Base-by-base conservation (phyloP, 2,329 filamentous ascomycete species). In the Rhynchosporium agropyri region DNA sequence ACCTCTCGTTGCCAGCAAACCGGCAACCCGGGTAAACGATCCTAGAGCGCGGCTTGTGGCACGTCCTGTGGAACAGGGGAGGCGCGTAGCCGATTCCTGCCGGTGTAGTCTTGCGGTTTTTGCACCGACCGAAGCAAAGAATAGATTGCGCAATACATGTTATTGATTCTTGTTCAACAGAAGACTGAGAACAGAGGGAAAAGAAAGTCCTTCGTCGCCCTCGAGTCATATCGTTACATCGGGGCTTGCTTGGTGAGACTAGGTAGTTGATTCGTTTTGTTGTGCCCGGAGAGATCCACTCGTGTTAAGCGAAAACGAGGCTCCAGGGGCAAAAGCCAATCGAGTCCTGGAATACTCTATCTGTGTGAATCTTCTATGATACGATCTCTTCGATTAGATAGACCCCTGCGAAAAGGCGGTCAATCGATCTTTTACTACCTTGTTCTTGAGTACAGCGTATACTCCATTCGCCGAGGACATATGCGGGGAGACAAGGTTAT, bases 21-120 rank as follows among this genome's bases (percentile, higher is more conserved):
- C 64, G 64, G 54, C 50, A 56, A 43, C 54, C 61, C 55, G 64
- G 62, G 61, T 49, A 48, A 43, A 20, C 31, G 28, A 48, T 53
- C 55, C 60, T 50, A 45, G 45, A 45, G 57, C 20, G 20, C 51
- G 51, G 36, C 10, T 50, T 50, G 46, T 62, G 33, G 46, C 54
- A 40, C 48, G 9, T 48, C 15, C 51, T 29, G 43, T 20, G 54
- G 28, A 26, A 45, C 26, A 9, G 53, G 28, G 29, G 54, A 57
- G 26, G 54, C 31, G 15, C 15, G 33, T 33, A 31, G 40, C 54
- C 54, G 54, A 31, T 45, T 43, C 53, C 40, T 55, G 9, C 36
- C 40, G 12, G 46, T 6, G 46, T 5, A 36, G 26, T 20, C 20
- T 15, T 55, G 29, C 15, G 20, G 20, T 20, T 20, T 20, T 20